Base-by-base conservation (phyloP, 805 yeast species). In the Saccharomycopsis sp. region DNA sequence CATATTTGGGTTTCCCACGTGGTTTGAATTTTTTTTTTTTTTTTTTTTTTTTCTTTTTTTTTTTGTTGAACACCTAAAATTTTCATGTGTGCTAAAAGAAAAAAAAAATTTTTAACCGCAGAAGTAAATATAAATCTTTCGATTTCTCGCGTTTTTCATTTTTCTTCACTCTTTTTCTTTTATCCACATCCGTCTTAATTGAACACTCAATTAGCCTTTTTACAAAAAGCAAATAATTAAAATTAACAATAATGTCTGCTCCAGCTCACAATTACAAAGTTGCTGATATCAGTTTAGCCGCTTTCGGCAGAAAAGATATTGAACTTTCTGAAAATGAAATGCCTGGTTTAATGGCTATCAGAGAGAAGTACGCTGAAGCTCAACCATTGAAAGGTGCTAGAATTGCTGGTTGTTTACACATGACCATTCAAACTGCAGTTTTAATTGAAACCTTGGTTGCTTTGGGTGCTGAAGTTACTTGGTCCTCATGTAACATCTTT, bases 351-450 rank as follows among this genome's bases (percentile, higher is more conserved):
- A 90, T 93, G 94, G 85, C 89, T 72, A 90, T 89, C 74, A 85
- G 98, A 75, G 77, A 75, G 68, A 80, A 82, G 70, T 93, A 89
- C 75, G 97, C 94, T 59, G 72, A 74, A 41, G 80, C 78, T 52
- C 96, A 90, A 74, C 97, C 97, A 56, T 81, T 90, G 70, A 85
- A 85, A 71, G 98, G 97, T 61, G 97, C 98, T 57, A 83, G 97
- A 75, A 81, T 90, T 62, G 97, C 97, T 56, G 98, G 97, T 65
- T 90, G 98, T 77, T 77, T 90, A 66, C 98, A 90, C 77, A 93
- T 93, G 97, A 90, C 98, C 69, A 85, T 93, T 64, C 98, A 90
- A 76, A 93, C 98, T 62, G 98, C 97, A 59, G 97, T 90, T 56
- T 79, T 90, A 71, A 93, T 93, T 63, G 98, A 90, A 79, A 90